These are phyloP conservation scores for Phytophthora tubulina DNA, from an alignment of 352 stramenopile species.

Conservation along the genomic window DNA sequence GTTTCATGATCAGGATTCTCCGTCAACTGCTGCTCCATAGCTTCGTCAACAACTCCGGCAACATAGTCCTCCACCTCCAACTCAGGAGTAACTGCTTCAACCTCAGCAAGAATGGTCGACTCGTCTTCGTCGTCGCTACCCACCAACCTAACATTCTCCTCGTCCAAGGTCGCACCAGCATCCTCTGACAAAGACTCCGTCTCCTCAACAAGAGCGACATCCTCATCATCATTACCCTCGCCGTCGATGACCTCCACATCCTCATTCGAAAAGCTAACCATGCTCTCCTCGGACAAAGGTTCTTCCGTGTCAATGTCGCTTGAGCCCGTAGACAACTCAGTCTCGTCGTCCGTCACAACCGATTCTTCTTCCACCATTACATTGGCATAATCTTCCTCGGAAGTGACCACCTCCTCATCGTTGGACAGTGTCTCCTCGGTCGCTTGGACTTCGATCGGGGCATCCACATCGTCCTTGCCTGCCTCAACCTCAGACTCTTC, in stretches of 20 bases:
- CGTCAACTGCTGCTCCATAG: neutral
- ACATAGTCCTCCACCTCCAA: slow-evolving; percentile 6
- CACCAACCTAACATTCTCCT: slow-evolving; percentile 8
- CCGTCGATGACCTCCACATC: neutral
- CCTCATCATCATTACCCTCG: neutral
- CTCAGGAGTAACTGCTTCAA: slow-evolving; percentile 7
- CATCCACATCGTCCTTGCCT: neutral
- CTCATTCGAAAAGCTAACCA: neutral
- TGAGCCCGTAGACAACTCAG: slow-evolving; percentile 4
- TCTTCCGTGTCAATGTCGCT: slow-evolving; percentile 2
- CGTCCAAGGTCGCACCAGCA: slow-evolving; percentile 6
- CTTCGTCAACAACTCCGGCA: neutral
- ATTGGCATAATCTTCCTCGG: slow-evolving; percentile 2
- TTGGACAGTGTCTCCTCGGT: neutral
- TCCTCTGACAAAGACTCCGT: slow-evolving; percentile 1
- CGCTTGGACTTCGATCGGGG: neutral
- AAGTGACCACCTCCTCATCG: slow-evolving; percentile 13
- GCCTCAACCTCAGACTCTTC: slow-evolving; percentile 12
- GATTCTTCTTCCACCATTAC: slow-evolving; percentile 3
- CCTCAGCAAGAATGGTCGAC: slow-evolving; percentile 6
- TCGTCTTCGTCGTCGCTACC: slow-evolving; percentile 1
- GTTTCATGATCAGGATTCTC: slow-evolving; percentile 1
- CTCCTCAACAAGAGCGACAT: neutral
- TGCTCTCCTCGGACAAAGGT: slow-evolving; percentile 1
- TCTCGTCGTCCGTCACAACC: neutral